Base-by-base conservation (phyloP, 2,329 filamentous ascomycete genomes). In the Exophiala sp. region DNA sequence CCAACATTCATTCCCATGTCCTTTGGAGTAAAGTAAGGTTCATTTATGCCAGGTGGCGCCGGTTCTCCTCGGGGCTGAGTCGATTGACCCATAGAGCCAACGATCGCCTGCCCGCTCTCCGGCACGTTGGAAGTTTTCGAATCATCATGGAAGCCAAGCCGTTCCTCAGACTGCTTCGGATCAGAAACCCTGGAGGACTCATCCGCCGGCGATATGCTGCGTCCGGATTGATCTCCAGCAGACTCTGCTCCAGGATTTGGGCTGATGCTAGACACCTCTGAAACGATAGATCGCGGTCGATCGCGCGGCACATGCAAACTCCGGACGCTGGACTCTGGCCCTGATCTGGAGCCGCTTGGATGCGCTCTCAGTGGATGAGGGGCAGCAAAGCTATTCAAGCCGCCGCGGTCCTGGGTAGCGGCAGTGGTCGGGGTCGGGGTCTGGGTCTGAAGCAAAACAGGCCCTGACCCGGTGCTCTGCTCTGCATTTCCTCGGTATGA, bases 221-320 rank as follows among this genome's bases (percentile, higher is more conserved):
- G 38, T 35, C 48, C 40, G 14, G 21, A 14, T n/a, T 41, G 43
- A 27, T 18, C 21, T 21, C 21, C 34, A 4, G 43, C 37, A 16
- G 43, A 35, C 14, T 44, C 45, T 22, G 39, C n/a, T 10, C 22
- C 54, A 2, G 54, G 46, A 29, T 46, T 39, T 1, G 51, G 56
- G 43, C 52, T 55, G 2, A 52, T 49, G 39, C 56, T 58, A 1
- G 58, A 60, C 1, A 60, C 53, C 19, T 55, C 58, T 1, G 58
- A 60, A 13, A 60, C 34, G 11, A 56, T 41, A 19, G 58, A 60
- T 21, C 49, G 39, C 11, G 49, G 43, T 34, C 50, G 50, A 23
- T 34, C 39, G 21, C 48, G 45, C 16, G 47, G 54, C 22, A 57
- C 46, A 19, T 47, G 29, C 13, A 57, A 43, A 44, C 50, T 45